Percentiles rank a stretch among this genome's conserved stretches.
Evolutionary conservation across 495 filamentous ascomycete species (phyloP).

Genomic region (Penicillium atrosanguineum): DNA sequence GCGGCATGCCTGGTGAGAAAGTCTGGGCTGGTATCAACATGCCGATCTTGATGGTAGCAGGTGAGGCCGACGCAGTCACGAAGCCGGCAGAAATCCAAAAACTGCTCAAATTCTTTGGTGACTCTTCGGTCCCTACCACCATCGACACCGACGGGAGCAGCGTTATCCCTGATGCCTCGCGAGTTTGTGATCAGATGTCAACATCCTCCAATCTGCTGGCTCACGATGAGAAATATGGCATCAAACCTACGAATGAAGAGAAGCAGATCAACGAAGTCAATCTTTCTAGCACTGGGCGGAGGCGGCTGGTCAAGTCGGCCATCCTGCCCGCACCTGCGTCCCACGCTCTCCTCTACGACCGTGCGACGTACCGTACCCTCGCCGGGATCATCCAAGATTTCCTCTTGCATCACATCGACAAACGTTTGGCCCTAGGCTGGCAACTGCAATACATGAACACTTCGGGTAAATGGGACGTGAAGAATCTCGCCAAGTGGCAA

Average conservation of each 20-base stretch:
- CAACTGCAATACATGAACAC: slow-evolving; percentile 82
- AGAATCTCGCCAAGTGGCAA: slow-evolving; percentile 92
- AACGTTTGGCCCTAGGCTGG: slow-evolving; percentile 80
- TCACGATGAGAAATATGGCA: slow-evolving; percentile 27
- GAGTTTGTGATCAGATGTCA: slow-evolving; percentile 26
- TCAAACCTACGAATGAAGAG: slow-evolving; percentile 21
- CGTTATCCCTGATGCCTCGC: slow-evolving; percentile 46
- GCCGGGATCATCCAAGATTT: slow-evolving; percentile 82
- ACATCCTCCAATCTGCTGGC: slow-evolving; percentile 11
- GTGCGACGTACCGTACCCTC: slow-evolving; percentile 69
- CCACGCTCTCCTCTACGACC: slow-evolving; percentile 82
- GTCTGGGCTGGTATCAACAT: slow-evolving; percentile 70
- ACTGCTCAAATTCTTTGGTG: slow-evolving; percentile 60
- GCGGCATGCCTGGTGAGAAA: slow-evolving; percentile 65
- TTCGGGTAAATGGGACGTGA: slow-evolving; percentile 96
- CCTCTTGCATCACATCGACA: slow-evolving; percentile 67
- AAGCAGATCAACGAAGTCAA: slow-evolving; percentile 13
- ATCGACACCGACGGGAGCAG: slow-evolving; percentile 45
- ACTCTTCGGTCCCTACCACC: slow-evolving; percentile 15
- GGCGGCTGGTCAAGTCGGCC: slow-evolving; percentile 60
- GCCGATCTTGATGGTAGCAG: slow-evolving; percentile 77
- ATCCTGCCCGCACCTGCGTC: slow-evolving; percentile 76
- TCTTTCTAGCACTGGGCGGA: slow-evolving; percentile 16
- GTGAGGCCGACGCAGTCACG: slow-evolving; percentile 72
- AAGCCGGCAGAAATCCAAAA: slow-evolving; percentile 67